phyloP scores from a whole-genome alignment of 2,329 filamentous ascomycete species.

The Coleophoma eucalyptorum region DNA sequence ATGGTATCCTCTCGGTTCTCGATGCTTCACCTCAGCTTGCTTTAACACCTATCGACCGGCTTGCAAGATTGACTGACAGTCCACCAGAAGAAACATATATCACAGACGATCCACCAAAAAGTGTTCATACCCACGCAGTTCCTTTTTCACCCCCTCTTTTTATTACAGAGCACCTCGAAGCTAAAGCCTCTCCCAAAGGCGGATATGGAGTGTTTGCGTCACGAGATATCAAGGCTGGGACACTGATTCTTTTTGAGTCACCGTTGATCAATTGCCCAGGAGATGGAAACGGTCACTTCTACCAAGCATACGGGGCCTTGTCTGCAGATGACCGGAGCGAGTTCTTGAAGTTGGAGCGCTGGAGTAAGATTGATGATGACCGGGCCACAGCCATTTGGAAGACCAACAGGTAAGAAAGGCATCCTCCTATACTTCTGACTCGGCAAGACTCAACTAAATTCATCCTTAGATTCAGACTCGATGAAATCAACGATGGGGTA shows the following conservation, averaged over 20 bases:
- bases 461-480: no score
- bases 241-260: constrained; percentile 19
- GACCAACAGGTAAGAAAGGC: constrained; percentile 22
- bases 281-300: constrained; percentile 11
- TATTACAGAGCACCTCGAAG: constrained; percentile 22
- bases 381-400: constrained; percentile 19
- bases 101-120: not conserved
- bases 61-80: no score
- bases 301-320: constrained; percentile 15
- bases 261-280: constrained; percentile 16
- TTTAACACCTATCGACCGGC: no score
- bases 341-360: constrained; percentile 16
- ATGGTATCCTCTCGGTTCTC: no score
- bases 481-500: no score
- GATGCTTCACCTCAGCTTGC: no score
- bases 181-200: constrained; percentile 17
- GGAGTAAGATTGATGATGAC: constrained; percentile 5
- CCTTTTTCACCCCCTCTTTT: constrained; percentile 7
- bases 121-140: not conserved
- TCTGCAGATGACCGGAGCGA: constrained; percentile 10
- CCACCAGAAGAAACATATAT: not conserved
- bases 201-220: constrained; percentile 25
- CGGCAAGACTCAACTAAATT: no score
- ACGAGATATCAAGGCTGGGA: constrained; percentile 18
- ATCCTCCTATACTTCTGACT: no score